phyloP scores from a whole-genome alignment of 169 alveolate genomes.

The Eimeria praecox region DNA sequence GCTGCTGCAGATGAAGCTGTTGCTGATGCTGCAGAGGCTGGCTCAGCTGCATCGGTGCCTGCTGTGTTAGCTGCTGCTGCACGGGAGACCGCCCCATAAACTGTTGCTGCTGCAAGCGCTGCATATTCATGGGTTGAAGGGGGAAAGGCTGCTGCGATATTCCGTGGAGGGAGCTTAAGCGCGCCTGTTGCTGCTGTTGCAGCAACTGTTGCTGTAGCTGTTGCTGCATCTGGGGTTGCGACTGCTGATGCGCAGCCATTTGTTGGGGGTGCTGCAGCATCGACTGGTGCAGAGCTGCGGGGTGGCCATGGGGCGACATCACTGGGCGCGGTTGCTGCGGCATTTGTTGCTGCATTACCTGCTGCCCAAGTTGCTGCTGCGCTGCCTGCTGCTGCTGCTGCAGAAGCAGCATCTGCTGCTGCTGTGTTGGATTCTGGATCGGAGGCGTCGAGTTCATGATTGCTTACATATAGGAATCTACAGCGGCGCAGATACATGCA shows the following conservation, averaged over 20 bases:
- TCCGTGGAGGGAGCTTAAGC: slow-evolving; percentile 6
- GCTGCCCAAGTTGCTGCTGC: slow-evolving; percentile 59
- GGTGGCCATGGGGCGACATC: slow-evolving; percentile 26
- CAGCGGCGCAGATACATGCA: neutral
- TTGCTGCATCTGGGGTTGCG: slow-evolving; percentile 25
- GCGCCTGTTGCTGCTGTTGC: slow-evolving; percentile 52
- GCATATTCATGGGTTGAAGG: slow-evolving; percentile 42
- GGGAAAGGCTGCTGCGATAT: slow-evolving; percentile 38
- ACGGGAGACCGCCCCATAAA: slow-evolving; percentile 10
- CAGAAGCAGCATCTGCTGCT: slow-evolving; percentile 52
- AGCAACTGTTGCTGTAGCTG: slow-evolving; percentile 10
- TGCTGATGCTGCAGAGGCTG: slow-evolving; percentile 34
- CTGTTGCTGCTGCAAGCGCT: slow-evolving; percentile 60
- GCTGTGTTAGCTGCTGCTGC: slow-evolving; percentile 49
- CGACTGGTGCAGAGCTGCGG: slow-evolving; percentile 53
- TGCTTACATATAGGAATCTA: neutral
- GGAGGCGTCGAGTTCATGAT: slow-evolving; percentile 48
- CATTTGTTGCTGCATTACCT: slow-evolving; percentile 13
- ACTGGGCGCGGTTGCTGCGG: slow-evolving; percentile 26
- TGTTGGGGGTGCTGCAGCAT: slow-evolving; percentile 63
- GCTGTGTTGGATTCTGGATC: slow-evolving; percentile 35
- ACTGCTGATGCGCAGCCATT: slow-evolving; percentile 40
- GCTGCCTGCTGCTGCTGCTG: slow-evolving; percentile 66
- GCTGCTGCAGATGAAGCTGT: slow-evolving; percentile 41
- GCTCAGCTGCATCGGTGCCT: slow-evolving; percentile 15